Evolutionary conservation across 2,329 filamentous ascomycete species (phyloP), one percentile per base, ranked within the genome.

Genomic region (Fonsecaea monophora): DNA sequence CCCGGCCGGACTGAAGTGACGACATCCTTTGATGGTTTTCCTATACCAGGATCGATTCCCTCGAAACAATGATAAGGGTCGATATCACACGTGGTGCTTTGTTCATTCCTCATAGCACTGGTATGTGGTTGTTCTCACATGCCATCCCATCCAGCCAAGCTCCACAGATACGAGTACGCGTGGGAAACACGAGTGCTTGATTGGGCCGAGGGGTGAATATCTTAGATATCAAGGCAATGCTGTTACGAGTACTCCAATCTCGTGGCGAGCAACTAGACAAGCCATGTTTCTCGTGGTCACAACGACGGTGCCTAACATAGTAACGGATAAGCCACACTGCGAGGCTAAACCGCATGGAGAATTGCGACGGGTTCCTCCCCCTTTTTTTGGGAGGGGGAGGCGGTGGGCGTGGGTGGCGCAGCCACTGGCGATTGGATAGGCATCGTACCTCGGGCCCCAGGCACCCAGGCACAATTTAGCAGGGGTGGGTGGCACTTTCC

Each of bases 271-370:
- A 50, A 13, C 45, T 50, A 50, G 45, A 30, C 10, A 50, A 50
- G 45, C 45, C 45, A 25, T 50, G 45, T 48, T 48, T 48, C 42
- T 48, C 42, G 42, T 21, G 9, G 21, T 3, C 25, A 25, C 18
- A 4, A 25, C 15, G 45, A 50, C 18, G 10, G 48, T 38, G 45
- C 59, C 59, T 18, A 61, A 61, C 48, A 61, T 61, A 61, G 59
- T 13, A 61, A 25, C 59, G 59, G 59, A 53, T 9, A 25, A 54
- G 59, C 45, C 59, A 61, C 59, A 61, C 53, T 32, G 59, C 18
- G 6, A 18, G 10, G 13, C 59, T 61, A 61, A 30, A 37, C 59
- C 13, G 48, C 13, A 61, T 38, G 59, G 59, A 38, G 48, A 37
- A n/a, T 61, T 61, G 12, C 1, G 32, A 40, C 53, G 30, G 35